Evolutionary conservation across 345 rosid species (phyloP), one percentile per base, ranked within the genome.

Genomic region (Jatropha curcas): DNA sequence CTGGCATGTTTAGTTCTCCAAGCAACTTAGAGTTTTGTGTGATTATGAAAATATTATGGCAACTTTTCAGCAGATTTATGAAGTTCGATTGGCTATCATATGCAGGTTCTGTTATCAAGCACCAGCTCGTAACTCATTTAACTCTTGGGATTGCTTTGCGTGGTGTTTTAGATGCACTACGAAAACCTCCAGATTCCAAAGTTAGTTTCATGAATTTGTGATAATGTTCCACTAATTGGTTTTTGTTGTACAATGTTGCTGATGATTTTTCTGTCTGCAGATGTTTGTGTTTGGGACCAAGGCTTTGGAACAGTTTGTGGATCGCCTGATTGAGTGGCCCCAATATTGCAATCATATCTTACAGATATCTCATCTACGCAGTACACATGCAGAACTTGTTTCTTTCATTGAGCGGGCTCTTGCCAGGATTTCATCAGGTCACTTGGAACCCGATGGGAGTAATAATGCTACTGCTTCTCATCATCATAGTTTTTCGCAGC

Each of bases 171-270:
- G 99, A 95, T 81, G 94, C 99, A 12, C 81, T 95, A 67, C 93
- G 99, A 41, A 95, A 92, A 80, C 99, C 98, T 68, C 89, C 98
- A 67, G 98, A 95, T 89, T 95, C 99, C 71, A 95, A 95, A 90
- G 99, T 95, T 79, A 41, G 82, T 84, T 50, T 74, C 48, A 50
- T 65, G 20, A 53, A 41, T 70, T 48, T 52, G 35, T 66, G 30
- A 50, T 25, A 41, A 59, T 28, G 17, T 70, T 59, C 31, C 37
- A 62, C 16, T 67, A 4, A 33, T 75, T 27, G 56, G 24, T 56
- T 71, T 65, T 45, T 17, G 4, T 46, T 71, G 14, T 79, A 30
- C 48, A 39, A 22, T 74, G 24, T 59, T 58, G 16, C 41, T 68
- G 56, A 65, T 68, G 52, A 30, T 37, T 13, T 61, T 31, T 74